A percentile compares a stretch with the other conserved stretches of the same genome.
Conservation (phyloP, 768 basidiomycete genomes). For the Boletus patriciae region DNA sequence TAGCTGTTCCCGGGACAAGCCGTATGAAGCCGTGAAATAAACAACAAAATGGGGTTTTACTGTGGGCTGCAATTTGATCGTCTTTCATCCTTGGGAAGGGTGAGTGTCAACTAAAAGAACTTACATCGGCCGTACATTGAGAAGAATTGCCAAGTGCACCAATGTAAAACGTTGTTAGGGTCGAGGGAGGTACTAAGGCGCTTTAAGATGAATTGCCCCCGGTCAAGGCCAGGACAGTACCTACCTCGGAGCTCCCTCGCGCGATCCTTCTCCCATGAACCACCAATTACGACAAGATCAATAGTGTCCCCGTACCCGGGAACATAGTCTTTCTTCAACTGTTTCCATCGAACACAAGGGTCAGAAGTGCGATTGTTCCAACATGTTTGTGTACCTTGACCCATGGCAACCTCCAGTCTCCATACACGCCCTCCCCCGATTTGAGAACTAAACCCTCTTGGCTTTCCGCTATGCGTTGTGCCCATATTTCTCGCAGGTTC, state of each 20-base stretch:
- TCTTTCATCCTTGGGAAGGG: neutral
- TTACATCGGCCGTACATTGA: conserved; percentile 41
- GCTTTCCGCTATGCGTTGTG: conserved; percentile 47
- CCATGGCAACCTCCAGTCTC: conserved; percentile 67
- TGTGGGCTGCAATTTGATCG: conserved; percentile 34
- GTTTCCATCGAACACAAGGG: neutral
- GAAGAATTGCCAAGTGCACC: conserved; percentile 59
- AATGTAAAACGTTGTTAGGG: conserved; percentile 79
- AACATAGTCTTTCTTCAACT: conserved; percentile 87
- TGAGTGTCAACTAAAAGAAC: conserved; percentile 14
- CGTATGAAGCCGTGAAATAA: conserved; percentile 78
- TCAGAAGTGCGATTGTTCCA: conserved; percentile 15
- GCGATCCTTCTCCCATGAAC: conserved; percentile 76
- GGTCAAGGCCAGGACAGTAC: conserved; percentile 3
- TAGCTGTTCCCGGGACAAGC: conserved; percentile 61
- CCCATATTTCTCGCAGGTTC: conserved; percentile 47
- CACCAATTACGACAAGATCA: conserved; percentile 77
- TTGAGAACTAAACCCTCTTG: conserved; percentile 82
- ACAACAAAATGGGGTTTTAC: conserved; percentile 63
- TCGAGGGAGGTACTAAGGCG: conserved; percentile 60
- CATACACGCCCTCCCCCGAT: conserved; percentile 65
- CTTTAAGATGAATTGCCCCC: neutral
- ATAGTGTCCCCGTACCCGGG: conserved; percentile 78
- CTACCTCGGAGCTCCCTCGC: conserved; percentile 74
- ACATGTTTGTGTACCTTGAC: conserved; percentile 54